phyloP scores from a whole-genome alignment of 441 rosid species.

The Populus hybrid region DNA sequence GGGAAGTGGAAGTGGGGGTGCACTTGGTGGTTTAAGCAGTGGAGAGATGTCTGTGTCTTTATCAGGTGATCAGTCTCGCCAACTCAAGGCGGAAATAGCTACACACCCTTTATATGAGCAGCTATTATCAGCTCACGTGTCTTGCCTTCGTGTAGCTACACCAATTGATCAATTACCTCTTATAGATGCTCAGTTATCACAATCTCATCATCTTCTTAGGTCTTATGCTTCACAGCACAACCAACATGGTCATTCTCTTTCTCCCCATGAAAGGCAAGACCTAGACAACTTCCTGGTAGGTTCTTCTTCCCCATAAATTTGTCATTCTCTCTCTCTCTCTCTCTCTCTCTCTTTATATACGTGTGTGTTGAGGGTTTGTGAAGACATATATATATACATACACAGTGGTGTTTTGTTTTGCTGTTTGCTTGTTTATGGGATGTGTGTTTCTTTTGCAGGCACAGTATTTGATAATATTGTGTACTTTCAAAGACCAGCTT shows the following conservation, averaged over 20 bases:
- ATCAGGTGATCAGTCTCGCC: conserved; percentile 50
- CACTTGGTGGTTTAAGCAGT: conserved; percentile 33
- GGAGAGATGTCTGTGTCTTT: conserved; percentile 27
- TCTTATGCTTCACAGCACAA: conserved; percentile 57
- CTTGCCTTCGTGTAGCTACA: conserved; percentile 90
- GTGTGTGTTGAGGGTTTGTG: conserved; percentile 1
- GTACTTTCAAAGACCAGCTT: conserved; percentile 93
- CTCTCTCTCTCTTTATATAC: not conserved
- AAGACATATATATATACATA: not conserved
- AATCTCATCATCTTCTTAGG: conserved; percentile 74
- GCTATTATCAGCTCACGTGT: conserved; percentile 76
- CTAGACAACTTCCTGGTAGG: conserved; percentile 88
- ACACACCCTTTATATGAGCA: conserved; percentile 83
- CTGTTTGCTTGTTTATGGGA: conserved; percentile 9
- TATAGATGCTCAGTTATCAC: conserved; percentile 87
- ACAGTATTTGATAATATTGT: conserved; percentile 80
- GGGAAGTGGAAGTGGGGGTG: conserved; percentile 44
- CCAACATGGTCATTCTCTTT: conserved; percentile 39
- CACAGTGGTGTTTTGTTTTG: not conserved
- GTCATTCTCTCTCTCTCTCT: not conserved
- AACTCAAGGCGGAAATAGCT: conserved; percentile 79
- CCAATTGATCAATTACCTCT: conserved; percentile 93
- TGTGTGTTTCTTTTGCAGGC: conserved; percentile 41
- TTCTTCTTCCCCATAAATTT: not conserved
- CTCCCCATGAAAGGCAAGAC: conserved; percentile 78